A percentile compares a stretch with the other conserved stretches of the same genome.
These are phyloP conservation scores for Chrysochromulina parva DNA, from an alignment of 78 protist genomes.

Conservation along the genomic window DNA sequence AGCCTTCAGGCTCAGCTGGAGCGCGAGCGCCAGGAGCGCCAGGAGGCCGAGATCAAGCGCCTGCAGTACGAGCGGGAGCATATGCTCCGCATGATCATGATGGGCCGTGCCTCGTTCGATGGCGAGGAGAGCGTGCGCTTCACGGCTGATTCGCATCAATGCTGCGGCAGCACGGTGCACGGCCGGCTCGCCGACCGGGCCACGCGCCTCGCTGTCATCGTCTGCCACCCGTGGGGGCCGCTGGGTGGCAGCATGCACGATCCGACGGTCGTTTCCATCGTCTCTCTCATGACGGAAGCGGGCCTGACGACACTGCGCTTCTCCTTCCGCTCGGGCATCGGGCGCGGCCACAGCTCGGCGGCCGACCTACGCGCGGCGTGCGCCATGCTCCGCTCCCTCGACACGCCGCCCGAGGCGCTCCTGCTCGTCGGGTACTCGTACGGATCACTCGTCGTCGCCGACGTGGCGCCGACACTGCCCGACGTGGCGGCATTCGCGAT, in stretches of 20 bases:
- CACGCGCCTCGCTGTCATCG: neutral
- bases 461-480: neutral
- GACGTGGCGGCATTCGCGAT: neutral
- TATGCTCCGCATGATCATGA: too few species aligned
- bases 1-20: too few species aligned
- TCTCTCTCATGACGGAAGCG: neutral
- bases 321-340: neutral
- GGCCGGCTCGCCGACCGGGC: neutral
- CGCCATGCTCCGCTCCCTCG: neutral
- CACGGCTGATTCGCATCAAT: too few species aligned
- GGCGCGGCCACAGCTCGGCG: neutral
- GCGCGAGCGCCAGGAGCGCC: too few species aligned
- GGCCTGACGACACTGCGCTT: neutral
- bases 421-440: slow-evolving; percentile 2
- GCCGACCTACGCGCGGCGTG: neutral
- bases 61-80: too few species aligned
- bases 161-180: neutral
- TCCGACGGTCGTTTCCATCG: neutral
- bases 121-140: too few species aligned
- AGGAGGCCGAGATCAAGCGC: too few species aligned
- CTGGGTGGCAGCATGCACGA: neutral
- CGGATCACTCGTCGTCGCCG: neutral
- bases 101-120: too few species aligned
- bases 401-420: neutral
- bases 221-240: neutral